Evolutionary conservation across 2,329 filamentous ascomycete genomes (phyloP).

Genomic region (Penicillium brevicompactum): DNA sequence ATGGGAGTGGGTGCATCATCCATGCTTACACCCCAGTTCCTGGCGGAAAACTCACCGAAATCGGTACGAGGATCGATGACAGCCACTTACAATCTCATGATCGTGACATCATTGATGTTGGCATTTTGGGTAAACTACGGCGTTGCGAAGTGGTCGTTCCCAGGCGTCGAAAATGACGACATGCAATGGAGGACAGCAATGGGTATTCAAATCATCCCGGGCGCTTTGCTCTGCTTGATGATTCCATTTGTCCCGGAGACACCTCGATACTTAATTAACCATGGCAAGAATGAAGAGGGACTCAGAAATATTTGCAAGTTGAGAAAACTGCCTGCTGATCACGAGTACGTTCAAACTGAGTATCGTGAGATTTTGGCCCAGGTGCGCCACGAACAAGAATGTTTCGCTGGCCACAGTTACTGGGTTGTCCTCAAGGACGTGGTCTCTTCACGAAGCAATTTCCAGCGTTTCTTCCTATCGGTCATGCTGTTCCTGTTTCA

Average conservation of each 20-base stretch:
- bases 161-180: constrained; percentile 25
- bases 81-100: constrained; percentile 45
- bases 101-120: constrained; percentile 38
- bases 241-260: constrained; percentile 40
- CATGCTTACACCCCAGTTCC: constrained; percentile 45
- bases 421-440: constrained; percentile 39
- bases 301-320: constrained; percentile 42
- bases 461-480: constrained; percentile 38
- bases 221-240: constrained; percentile 38
- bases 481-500: constrained; percentile 45
- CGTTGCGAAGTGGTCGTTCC: constrained; percentile 21
- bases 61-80: constrained; percentile 45
- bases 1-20: constrained; percentile 39
- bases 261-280: constrained; percentile 39
- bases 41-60: constrained; percentile 46
- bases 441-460: constrained; percentile 31
- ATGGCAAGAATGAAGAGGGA: constrained; percentile 38
- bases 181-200: constrained; percentile 41
- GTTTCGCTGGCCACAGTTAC: constrained; percentile 32
- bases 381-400: constrained; percentile 34
- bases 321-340: constrained; percentile 41
- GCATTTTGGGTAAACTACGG: constrained; percentile 36
- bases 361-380: constrained; percentile 42
- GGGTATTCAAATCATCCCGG: constrained; percentile 44
- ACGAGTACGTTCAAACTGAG: constrained; percentile 44